Percentiles rank a stretch among this genome's conserved stretches.
phyloP scores from a whole-genome alignment of 495 filamentous ascomycete genomes.

The Annulohypoxylon stygium region DNA sequence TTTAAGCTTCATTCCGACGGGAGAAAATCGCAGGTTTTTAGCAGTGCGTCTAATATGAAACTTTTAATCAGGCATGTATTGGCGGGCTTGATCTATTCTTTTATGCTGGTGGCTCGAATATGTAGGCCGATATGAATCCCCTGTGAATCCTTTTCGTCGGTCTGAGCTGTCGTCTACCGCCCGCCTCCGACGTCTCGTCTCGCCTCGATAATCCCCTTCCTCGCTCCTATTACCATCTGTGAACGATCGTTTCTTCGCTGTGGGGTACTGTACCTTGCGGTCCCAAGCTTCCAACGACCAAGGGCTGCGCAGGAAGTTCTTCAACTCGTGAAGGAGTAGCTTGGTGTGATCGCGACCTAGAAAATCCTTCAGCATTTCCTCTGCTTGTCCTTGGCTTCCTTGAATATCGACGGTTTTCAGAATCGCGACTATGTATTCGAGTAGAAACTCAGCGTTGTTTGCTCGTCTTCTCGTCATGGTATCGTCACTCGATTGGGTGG shows the following conservation, averaged over 20 bases:
- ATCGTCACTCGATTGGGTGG: constrained; percentile 48
- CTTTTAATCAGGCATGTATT: constrained; percentile 32
- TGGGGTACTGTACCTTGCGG: constrained; percentile 78
- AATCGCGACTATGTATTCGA: constrained; percentile 90
- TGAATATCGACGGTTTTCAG: constrained; percentile 93
- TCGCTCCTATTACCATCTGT: constrained; percentile 10
- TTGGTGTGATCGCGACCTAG: constrained; percentile 81
- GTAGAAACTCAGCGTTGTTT: constrained; percentile 88
- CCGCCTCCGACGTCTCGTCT: neutral
- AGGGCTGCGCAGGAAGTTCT: constrained; percentile 84
- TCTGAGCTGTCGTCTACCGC: neutral
- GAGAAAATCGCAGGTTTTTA: neutral
- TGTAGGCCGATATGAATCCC: constrained; percentile 48
- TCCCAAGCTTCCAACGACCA: constrained; percentile 83
- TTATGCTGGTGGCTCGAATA: constrained; percentile 25
- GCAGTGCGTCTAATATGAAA: neutral
- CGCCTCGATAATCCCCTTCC: neutral
- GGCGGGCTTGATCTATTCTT: constrained; percentile 15
- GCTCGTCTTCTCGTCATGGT: constrained; percentile 60
- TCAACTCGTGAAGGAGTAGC: constrained; percentile 87
- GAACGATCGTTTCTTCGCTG: constrained; percentile 31
- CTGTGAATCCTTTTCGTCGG: constrained; percentile 23
- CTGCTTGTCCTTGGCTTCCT: constrained; percentile 84
- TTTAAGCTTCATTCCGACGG: neutral
- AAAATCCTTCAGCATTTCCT: constrained; percentile 89